These are phyloP conservation scores for Xanthoceras sorbifolium DNA, from an alignment of 345 rosid species.

Conservation along the genomic window DNA sequence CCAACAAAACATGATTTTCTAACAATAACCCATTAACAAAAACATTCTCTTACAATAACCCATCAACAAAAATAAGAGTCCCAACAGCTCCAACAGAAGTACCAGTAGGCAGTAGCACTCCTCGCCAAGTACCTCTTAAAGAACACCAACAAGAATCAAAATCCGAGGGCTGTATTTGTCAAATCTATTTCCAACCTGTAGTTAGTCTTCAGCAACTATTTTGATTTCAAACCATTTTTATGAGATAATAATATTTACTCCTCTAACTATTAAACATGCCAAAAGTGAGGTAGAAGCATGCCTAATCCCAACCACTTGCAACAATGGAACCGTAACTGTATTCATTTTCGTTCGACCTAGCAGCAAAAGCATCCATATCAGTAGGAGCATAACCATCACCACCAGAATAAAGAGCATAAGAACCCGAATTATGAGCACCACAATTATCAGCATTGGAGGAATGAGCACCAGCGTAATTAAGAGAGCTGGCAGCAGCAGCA, in stretches of 20 bases:
- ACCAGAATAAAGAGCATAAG: background rate
- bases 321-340: slow-evolving; percentile 21
- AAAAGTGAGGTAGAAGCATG: slow-evolving; percentile 8
- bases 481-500: background rate
- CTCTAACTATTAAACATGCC: background rate
- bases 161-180: background rate
- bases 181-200: slow-evolving; percentile 15
- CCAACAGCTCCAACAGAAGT: background rate
- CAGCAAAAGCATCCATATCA: background rate
- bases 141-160: background rate
- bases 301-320: slow-evolving; percentile 50
- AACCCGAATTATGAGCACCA: background rate
- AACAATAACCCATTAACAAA: background rate
- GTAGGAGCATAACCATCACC: background rate
- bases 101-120: no score
- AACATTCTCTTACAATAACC: background rate
- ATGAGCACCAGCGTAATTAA: background rate
- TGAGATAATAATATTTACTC: background rate
- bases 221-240: background rate
- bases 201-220: slow-evolving; percentile 11
- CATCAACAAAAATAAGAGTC: background rate
- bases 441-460: background rate
- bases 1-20: background rate
- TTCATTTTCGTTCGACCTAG: background rate
- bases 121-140: background rate